Base-by-base conservation (phyloP, 768 basidiomycete genomes). In the Cyathus striatus region DNA sequence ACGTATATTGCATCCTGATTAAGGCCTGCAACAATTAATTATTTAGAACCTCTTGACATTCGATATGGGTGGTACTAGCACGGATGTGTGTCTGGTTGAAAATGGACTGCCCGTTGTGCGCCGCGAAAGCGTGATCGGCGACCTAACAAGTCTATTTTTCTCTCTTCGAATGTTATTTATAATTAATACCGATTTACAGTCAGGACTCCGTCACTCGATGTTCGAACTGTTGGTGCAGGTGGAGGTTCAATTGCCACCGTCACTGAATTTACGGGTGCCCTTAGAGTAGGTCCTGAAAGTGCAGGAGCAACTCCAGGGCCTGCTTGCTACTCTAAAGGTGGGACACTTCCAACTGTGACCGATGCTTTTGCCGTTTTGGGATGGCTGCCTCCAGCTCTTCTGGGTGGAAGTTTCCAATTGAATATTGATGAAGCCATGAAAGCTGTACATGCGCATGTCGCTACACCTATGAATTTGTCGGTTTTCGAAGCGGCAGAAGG, bases 301-400 rank as follows among this genome's bases (percentile, higher is more conserved):
- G 53, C 61, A 5, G 59, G 61, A 6, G 61, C 60, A 16, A 37
- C 49, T 16, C 60, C 60, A n/a, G 59, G 60, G n/a, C 60, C 60
- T 6, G 57, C 57, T 1, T 60, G 59, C 12, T 62, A 62, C 37
- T 47, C 52, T 9, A 50, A 55, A 47, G 60, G 60, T 23, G 60
- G 60, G n/a, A 44, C 30, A 13, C 43, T 42, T 23, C 57, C 60
- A 24, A 62, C 60, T 20, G 60, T 62, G 3, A 57, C 59, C 3
- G 60, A 62, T 32, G 60, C 60, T 10, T 57, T 59, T 36, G 59
- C 48, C 12, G 54, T 58, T 26, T 49, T 62, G 24, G 59, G 60
- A 6, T 60, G 58, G 38, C 48, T 62, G 5, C 60, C 60, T 4
- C 44, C 46, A 6, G 55, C 52, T n/a, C 45, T 62, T 7, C 42